These are phyloP conservation scores for Stromatinia cepivora DNA, from an alignment of 2,329 filamentous ascomycete species.

Conservation along the genomic window DNA sequence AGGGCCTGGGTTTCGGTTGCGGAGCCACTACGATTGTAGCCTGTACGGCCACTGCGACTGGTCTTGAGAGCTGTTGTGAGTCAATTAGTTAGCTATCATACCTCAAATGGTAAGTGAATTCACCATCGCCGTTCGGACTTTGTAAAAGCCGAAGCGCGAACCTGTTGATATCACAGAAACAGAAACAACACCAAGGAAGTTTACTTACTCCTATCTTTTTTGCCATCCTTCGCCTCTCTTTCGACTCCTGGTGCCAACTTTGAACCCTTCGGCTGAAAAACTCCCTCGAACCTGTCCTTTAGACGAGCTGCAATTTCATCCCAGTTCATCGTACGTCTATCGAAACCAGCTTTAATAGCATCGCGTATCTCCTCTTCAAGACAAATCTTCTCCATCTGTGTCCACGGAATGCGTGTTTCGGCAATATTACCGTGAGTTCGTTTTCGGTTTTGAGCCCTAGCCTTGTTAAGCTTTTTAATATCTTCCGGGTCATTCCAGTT, in stretches of 20 bases:
- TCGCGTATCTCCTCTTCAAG: conserved; percentile 5
- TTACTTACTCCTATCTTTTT: conserved; percentile 5
- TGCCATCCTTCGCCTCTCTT: background rate
- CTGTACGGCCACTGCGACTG: background rate
- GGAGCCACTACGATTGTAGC: conserved; percentile 2
- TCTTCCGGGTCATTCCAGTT: conserved; percentile 7
- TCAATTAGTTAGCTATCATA: background rate
- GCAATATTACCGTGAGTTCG: conserved; percentile 5
- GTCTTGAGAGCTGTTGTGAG: conserved; percentile 1
- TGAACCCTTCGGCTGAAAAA: conserved; percentile 1
- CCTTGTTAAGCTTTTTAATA: conserved; percentile 1
- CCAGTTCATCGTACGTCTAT: conserved; percentile 1
- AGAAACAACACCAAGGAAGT: background rate
- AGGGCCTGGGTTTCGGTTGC: conserved; percentile 14
- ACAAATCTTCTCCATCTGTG: conserved; percentile 5
- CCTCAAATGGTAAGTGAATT: background rate
- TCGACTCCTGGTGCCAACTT: conserved; percentile 15
- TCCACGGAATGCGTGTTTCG: conserved; percentile 15
- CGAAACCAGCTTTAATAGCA: background rate
- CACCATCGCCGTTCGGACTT: background rate
- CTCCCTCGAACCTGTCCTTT: background rate
- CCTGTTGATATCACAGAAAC: background rate
- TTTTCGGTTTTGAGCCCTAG: conserved; percentile 2
- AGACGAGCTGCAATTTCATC: conserved; percentile 6
- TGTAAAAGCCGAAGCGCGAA: background rate